A percentile compares a stretch with the other conserved stretches of the same genome.
phyloP scores from a whole-genome alignment of 768 basidiomycete genomes.

The Boletus tylopilopsis region DNA sequence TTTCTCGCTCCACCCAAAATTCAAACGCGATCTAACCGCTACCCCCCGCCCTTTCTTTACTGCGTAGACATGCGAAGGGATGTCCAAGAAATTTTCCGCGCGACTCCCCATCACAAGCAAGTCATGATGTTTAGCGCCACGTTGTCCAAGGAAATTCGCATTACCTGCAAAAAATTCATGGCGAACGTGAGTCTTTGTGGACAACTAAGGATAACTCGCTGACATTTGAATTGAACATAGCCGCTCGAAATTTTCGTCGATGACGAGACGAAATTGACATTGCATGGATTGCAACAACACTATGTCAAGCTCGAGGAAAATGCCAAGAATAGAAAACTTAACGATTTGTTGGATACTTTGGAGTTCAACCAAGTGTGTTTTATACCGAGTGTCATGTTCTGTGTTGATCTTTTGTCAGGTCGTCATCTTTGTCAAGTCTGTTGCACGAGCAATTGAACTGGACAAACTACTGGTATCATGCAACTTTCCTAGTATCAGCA shows the following conservation, averaged over 20 bases:
- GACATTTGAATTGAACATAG: slow-evolving; percentile 39
- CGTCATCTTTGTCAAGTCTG: slow-evolving; percentile 99
- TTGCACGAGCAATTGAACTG: slow-evolving; percentile 92
- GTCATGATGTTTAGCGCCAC: slow-evolving; percentile 99
- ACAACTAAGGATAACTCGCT: neutral
- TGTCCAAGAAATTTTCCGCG: slow-evolving; percentile 99
- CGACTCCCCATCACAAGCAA: slow-evolving; percentile 99
- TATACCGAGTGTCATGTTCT: neutral
- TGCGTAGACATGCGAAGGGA: slow-evolving; percentile 98
- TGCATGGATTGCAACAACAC: slow-evolving; percentile 98
- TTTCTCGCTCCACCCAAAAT: slow-evolving; percentile 48
- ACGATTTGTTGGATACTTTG: slow-evolving; percentile 89
- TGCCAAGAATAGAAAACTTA: slow-evolving; percentile 95
- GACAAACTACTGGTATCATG: slow-evolving; percentile 95
- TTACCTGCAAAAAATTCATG: slow-evolving; percentile 99
- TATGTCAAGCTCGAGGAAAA: slow-evolving; percentile 96
- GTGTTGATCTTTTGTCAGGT: slow-evolving; percentile 52
- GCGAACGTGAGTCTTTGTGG: slow-evolving; percentile 67
- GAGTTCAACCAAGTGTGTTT: slow-evolving; percentile 92
- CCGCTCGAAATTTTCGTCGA: slow-evolving; percentile 99
- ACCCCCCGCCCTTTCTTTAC: slow-evolving; percentile 49
- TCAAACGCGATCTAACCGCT: slow-evolving; percentile 61
- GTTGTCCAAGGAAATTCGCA: slow-evolving; percentile 91
- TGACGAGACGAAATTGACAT: slow-evolving; percentile 96
- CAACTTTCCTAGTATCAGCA: slow-evolving; percentile 97